Base-by-base conservation (phyloP, 495 filamentous ascomycete species). In the Penicillium turbatum region DNA sequence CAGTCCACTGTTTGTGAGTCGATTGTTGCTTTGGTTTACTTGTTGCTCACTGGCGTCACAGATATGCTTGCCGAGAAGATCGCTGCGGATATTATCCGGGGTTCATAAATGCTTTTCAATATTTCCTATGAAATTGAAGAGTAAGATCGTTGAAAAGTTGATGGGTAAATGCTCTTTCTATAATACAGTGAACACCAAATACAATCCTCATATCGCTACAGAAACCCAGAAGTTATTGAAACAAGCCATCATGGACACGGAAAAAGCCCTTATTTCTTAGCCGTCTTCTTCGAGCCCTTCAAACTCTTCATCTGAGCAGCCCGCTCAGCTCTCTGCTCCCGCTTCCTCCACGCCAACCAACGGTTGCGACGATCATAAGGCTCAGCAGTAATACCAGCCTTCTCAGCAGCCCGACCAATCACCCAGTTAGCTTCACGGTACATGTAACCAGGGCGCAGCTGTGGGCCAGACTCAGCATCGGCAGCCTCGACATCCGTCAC, bases 361-460 rank as follows among this genome's bases (percentile, higher is more conserved):
- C 83, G 74, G 66, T 86, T 81, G 24, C 76, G 71, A 10, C 68
- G 75, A 48, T 82, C 73, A 61, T 79, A 85, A 39, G 66, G 45
- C 60, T 68, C 66, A 9, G 80, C 81, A 43, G 70, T 72, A 36
- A 83, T 72, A 16, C 77, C 75, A 27, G 78, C 79, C 69, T 74
- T 77, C 68, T 87, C 83, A 29, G 80, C 84, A 17, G 77, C 77
- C 13, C 82, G 60, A 54, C 90, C 92, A 72, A 97, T 91, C 66
- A 84, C 72, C 86, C 86, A 92, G 72, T 93, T 96, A 47, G 82
- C 77, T 74, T 92, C 86, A 53, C 89, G 81, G 71, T 89, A 92
- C 73, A 86, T 86, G 70, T 92, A 90, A 48, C 88, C 85, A 5
- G 79, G 75, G 40, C 83, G 77, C 54, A 91, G 65, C 51, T 77